Evolutionary conservation across 2,329 filamentous ascomycete genomes (phyloP), one percentile per base, ranked within the genome.

Genomic region (Colletotrichum tanaceti): DNA sequence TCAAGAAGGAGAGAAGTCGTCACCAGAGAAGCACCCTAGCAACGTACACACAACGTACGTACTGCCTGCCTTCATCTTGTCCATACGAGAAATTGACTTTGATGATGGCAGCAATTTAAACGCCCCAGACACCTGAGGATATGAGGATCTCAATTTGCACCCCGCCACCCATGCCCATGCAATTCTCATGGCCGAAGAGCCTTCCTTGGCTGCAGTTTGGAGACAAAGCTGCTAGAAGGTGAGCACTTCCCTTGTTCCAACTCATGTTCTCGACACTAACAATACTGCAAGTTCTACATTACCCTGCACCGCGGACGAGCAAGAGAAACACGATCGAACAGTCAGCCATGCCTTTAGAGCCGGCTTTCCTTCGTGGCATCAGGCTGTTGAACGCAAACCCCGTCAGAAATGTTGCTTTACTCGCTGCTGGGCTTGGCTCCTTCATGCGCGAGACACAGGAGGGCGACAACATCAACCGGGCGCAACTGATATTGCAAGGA

Each of bases 121-220:
- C 32, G 32, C 32, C 32, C 32, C 32, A 24, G 16, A 22, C 58
- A 5, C 58, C 63, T 7, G 32, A 32, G 6, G 49, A 13, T 2
- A 0, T 35, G 3, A 35, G 49, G 0, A 18, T 66, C 5, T 41
- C 24, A 1, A 32, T 66, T 4, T 57, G 58, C 4, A 66, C 63
- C 5, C 63, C 63, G 5, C 43, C 43, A 5, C 3, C 63, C 2
- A 20, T 43, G 5, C 39, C 32, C 11, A 14, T 66, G 32, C 20
- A 16, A 18, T 65, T 38, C 22, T 28, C 16, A 0, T 67, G 63
- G 63, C 32, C 63, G 5, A 10, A 4, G 10, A 16, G 16, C 0
- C 52, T 67, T 6, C 64, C 64, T 5, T 63, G 58, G 58, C 7
- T 67, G 5, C 50, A 41, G 9, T 67, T 52, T 4, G 35, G 35